Base-by-base conservation (phyloP, 1,284 basidiomycete species). In the Ceratobasidium sp. region DNA sequence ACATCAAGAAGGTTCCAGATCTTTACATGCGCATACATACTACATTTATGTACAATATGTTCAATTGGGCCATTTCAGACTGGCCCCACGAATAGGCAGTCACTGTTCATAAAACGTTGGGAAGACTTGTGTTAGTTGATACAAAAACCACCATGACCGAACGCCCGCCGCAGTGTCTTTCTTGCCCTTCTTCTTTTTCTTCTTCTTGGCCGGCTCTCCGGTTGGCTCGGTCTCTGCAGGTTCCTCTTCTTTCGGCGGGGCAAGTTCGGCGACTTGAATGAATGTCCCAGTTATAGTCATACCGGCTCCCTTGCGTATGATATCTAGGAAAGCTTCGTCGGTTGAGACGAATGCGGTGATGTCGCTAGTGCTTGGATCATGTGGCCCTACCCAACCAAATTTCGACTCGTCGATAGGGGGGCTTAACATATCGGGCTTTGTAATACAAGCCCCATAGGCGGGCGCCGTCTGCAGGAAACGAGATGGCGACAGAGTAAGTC, bases 121-220 rank as follows among this genome's bases (percentile, higher is more conserved):
- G 30, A 56, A 67, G 19, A 67, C 54, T 27, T 67, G 64, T 19
- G 29, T 42, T 25, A 67, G 49, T 44, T 67, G 64, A 30, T 56
- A 67, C 14, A 67, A 27, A 14, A 67, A 67, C 64, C 64, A 67
- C 64, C 64, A 67, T 13, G 64, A 67, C 16, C 64, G 64, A 6
- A 41, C 52, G n/a, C 30, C 53, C 3, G 64, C 30, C 3, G 64
- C 49, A 56, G 64, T 23, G n/a, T n/a, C 21, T 54, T 27, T 41
- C 46, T 49, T 50, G 2, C 47, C 56, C 30, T 67, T 56, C 39
- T 67, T 67, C 52, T 66, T 66, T 36, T 56, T 66, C 52, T 66
- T 66, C 62, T 66, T 66, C 0, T 50, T 50, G 2, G 62, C 50
- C 27, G 44, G 41, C n/a, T 53, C 64, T 2, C 33, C 53, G 7